Base-by-base conservation (phyloP, 345 rosid species). In the Punica granatum region DNA sequence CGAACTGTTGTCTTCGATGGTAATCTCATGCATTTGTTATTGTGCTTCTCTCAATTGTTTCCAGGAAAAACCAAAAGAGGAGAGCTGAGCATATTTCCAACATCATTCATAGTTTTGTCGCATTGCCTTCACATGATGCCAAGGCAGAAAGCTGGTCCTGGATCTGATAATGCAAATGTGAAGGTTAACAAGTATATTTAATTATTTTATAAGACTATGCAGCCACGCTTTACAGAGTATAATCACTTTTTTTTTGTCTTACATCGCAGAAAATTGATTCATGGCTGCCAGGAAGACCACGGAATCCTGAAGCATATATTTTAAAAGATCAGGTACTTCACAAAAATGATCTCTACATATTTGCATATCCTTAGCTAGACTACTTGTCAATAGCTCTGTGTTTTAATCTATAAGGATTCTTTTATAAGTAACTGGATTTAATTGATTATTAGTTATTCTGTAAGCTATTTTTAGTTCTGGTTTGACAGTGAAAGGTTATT, bases 61-160 rank as follows among this genome's bases (percentile, higher is more conserved):
- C 33, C 78, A 91, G 99, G 98, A 66, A 95, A 92, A 80, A 87
- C 89, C 56, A 92, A 90, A 76, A 88, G 87, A 35, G 96, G 98
- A n/a, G 99, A 95, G 76, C 78, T 95, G 72, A 95, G 90, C 79
- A 82, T 95, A 49, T 88, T 88, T 63, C 98, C 99, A 3, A 71
- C 35, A 68, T 73, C 83, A 21, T 86, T 95, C 65, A 26, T 65
- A 1, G 85, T 83, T 43, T 73, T 95, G 63, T 95, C 99, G 25
- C 92, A 95, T 77, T 91, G 98, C 84, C 89, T 92, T 65, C 97
- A 95, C 72, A 92, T 90, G 99, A 79, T 95, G 94, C 98, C 99
- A 0, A 86, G 88, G 75, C 88, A 85, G 73, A 86, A 85, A 65
- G 78, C 87, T 32, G 80, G 65, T 36, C 80, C 84, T 56, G 79